Percentiles rank a stretch among this genome's conserved stretches.
phyloP scores from a whole-genome alignment of 805 yeast species.

The Saccharomycopsis olivae region DNA sequence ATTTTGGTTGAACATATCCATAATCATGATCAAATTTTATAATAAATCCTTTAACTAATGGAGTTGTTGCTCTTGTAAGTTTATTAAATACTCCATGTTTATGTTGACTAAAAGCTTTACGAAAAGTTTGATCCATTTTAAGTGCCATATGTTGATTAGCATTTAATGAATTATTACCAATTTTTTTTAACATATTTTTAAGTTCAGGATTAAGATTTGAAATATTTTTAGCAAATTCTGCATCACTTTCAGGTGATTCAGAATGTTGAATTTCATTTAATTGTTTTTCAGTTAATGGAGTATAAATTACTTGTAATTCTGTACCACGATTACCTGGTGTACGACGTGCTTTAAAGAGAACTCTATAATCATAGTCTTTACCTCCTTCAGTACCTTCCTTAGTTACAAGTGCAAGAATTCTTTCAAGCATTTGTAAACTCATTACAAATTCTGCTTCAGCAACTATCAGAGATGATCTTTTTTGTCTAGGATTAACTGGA shows the following conservation, averaged over 20 bases:
- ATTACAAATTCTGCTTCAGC: constrained; percentile 62
- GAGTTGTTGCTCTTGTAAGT: not conserved
- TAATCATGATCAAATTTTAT: constrained; percentile 28
- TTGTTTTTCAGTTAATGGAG: constrained; percentile 25
- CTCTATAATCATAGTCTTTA: constrained; percentile 27
- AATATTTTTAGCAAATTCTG: constrained; percentile 19
- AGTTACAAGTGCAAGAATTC: constrained; percentile 30
- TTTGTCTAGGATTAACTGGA: not conserved
- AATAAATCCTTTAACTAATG: constrained; percentile 27
- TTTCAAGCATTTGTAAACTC: constrained; percentile 44
- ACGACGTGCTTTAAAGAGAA: constrained; percentile 22
- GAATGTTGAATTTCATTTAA: constrained; percentile 20
- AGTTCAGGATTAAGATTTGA: too few relatives aligned
- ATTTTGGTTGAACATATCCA: constrained; percentile 19
- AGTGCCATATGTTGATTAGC: not conserved
- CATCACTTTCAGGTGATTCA: constrained; percentile 20
- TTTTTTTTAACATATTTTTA: too few relatives aligned
- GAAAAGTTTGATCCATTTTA: not conserved
- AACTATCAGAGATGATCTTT: constrained; percentile 24
- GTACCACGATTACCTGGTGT: constrained; percentile 20
- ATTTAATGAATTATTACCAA: too few relatives aligned
- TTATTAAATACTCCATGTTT: not conserved
- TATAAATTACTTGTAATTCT: constrained; percentile 25
- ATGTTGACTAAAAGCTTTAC: not conserved
- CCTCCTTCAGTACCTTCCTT: not conserved